Evolutionary conservation across 164 flowering plant genomes (phyloP), one percentile per base, ranked within the genome.

Genomic region (Hamamelis virginiana): DNA sequence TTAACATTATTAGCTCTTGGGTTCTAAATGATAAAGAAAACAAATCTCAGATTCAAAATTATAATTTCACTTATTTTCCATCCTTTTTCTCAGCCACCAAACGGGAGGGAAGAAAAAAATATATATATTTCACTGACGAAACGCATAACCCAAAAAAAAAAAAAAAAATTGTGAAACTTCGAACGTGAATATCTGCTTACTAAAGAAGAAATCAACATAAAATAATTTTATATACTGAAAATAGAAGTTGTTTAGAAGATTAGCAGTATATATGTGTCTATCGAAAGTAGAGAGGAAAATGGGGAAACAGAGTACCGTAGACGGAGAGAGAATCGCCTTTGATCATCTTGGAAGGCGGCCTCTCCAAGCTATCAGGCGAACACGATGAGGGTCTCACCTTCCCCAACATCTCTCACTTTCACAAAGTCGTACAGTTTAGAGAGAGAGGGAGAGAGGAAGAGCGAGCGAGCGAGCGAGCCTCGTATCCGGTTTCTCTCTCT

Each of bases 261-360:
- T n/a, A n/a, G n/a, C n/a, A n/a, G 21, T 21, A 52, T 52, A 52
- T 21, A 52, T 6, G 21, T 18, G 9, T 18, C n/a, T 21, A 52
- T 21, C 14, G 12, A 46, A 44, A 14, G 6, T 11, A 9, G 3
- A 21, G 44, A 33, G 51, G 27, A 45, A 56, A 33, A 33, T 33
- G 6, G 41, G 6, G 67, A 44, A 46, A 28, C 11, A 46, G 26
- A 3, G 13, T 79, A 91, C 97, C 97, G 76, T 91, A 91, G 73
- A 91, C 81, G 70, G 97, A 91, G 76, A 87, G 83, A 69, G 85
- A 67, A 56, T 89, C 91, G 64, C 75, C 76, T 69, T 89, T 89
- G 78, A 76, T 71, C 33, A 86, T 66, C 76, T 89, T 89, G 22
- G 88, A 60, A 66, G 86, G 66, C 4, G 80, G 74, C 27, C 87